Evolutionary conservation across 2,329 filamentous ascomycete species (phyloP), one percentile per base, ranked within the genome.

Genomic region (Coniochaeta pulveracea): DNA sequence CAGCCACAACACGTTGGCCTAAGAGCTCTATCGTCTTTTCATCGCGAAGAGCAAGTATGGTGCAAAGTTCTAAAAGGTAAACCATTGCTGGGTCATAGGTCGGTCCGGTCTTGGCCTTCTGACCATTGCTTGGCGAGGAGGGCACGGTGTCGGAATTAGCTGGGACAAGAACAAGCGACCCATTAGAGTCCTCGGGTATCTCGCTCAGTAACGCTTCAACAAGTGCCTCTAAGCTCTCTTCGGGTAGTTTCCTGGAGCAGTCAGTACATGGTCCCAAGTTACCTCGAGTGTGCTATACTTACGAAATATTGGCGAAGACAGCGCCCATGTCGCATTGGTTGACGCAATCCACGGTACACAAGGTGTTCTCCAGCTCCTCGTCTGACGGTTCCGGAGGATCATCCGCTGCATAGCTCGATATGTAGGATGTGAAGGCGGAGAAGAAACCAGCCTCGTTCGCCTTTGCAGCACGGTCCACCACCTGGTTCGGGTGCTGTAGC

Each of bases 351-450:
- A 95, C 83, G 1, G 91, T 89, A 51, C 84, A 91, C 8, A 98
- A 64, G 0, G 91, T 96, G 51, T 91, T 94, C 49, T 98, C 91
- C 19, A 98, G 69, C 54, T 98, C 91, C 52, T 96, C 89, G 43
- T 96, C 86, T 2, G 91, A 96, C 3, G 91, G 91, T 58, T 98
- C 91, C 0, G 91, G 91, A 10, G 91, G 91, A 50, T 98, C 91
- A 55, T 96, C 91, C 9, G 91, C 93, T 26, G 93, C 91, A 53
- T 98, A 96, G 54, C 89, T 96, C n/a, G 88, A 93, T 19, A 98
- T 86, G 49, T 96, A 98, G 5, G 84, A 93, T 1, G 89, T 93
- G 47, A 98, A 85, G 1, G 89, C 86, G 4, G 88, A 94, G 52
- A 98, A 86, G 32, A 98, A 72, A 5, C 91, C 86, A 3, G 78